Evolutionary conservation across 2,329 filamentous ascomycete genomes (phyloP).

Genomic region (Pyrenochaeta sp.): DNA sequence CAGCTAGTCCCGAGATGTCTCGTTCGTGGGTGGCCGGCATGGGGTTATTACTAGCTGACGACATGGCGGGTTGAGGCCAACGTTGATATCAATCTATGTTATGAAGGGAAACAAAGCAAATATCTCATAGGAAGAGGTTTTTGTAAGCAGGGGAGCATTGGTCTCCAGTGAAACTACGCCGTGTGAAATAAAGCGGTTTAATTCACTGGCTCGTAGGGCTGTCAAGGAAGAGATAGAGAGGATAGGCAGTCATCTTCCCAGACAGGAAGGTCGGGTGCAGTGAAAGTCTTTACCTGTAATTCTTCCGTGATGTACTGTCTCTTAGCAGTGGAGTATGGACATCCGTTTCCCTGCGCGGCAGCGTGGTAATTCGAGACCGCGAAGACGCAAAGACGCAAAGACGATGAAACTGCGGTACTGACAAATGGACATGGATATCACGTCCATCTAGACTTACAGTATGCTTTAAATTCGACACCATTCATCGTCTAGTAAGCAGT

Average conservation of each 20-base stretch:
- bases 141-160: background rate
- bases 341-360: too few species aligned
- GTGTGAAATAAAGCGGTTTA: background rate
- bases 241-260: background rate
- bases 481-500: too few species aligned
- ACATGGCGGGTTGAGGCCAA: background rate
- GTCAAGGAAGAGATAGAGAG: background rate
- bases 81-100: background rate
- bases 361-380: too few species aligned
- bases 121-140: background rate
- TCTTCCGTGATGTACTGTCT: background rate
- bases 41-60: background rate
- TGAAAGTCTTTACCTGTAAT: background rate
- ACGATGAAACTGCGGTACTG: too few species aligned
- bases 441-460: too few species aligned
- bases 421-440: too few species aligned
- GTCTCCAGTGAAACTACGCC: background rate
- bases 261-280: background rate
- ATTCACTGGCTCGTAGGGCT: too few species aligned
- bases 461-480: too few species aligned
- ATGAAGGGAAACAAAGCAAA: background rate
- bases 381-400: too few species aligned
- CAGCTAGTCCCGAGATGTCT: constrained; percentile 2
- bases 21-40: constrained; percentile 6
- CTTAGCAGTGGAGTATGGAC: too few species aligned